These are phyloP conservation scores for Diplocarpon mali DNA, from an alignment of 2,329 filamentous ascomycete species.

Conservation along the genomic window DNA sequence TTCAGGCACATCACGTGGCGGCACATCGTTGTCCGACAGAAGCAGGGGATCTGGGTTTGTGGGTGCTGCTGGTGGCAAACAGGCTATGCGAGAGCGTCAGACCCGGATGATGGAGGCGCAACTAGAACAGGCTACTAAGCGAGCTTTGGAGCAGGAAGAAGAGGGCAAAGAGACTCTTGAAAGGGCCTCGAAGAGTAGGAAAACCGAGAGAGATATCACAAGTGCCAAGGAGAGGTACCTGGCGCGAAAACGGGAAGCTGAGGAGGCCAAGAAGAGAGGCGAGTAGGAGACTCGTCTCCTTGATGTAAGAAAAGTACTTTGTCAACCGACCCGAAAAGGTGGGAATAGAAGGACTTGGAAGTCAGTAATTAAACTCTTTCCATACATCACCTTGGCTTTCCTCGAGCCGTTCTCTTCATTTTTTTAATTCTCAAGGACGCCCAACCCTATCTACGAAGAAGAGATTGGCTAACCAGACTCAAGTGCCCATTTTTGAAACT, in stretches of 20 bases:
- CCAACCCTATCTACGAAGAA: too few relatives aligned
- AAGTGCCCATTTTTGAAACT: too few relatives aligned
- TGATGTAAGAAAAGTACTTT: too few relatives aligned
- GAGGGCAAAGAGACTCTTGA: slow-evolving; percentile 51
- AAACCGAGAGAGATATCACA: slow-evolving; percentile 65
- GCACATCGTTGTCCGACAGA: slow-evolving; percentile 16
- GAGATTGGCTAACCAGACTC: too few relatives aligned
- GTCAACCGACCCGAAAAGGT: neutral
- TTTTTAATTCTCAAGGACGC: too few relatives aligned
- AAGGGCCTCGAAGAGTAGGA: slow-evolving; percentile 60
- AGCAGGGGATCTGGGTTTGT: slow-evolving; percentile 29
- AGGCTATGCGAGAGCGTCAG: slow-evolving; percentile 64
- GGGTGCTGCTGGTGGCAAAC: slow-evolving; percentile 40
- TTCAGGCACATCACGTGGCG: slow-evolving; percentile 10
- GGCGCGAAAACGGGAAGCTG: slow-evolving; percentile 63
- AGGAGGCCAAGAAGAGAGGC: slow-evolving; percentile 51
- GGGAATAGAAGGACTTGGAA: neutral
- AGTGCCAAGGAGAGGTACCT: slow-evolving; percentile 73
- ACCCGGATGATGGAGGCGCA: slow-evolving; percentile 71
- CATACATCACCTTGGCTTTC: neutral
- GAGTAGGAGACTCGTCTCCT: slow-evolving; percentile 2
- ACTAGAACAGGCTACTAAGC: slow-evolving; percentile 61
- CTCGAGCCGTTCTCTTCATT: too few relatives aligned
- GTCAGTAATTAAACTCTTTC: neutral
- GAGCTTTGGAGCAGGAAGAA: slow-evolving; percentile 58